Base-by-base conservation (phyloP, 495 filamentous ascomycete genomes). In the Penicillium nucicola region DNA sequence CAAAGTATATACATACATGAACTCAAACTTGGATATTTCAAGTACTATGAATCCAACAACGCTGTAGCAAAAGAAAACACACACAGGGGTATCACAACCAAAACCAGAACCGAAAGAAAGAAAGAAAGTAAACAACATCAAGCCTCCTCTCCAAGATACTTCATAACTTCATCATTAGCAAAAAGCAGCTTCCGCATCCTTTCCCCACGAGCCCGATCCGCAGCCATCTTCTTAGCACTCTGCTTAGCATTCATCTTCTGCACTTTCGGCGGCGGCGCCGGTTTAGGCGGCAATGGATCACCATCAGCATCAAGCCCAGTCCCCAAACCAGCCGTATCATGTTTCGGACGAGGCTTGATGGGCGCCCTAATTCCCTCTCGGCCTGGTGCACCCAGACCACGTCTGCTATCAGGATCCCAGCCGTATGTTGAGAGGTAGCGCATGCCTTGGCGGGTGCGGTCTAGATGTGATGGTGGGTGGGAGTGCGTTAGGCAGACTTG, bases 331-430 rank as follows among this genome's bases (percentile, higher is more conserved):
- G 85, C 70, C 11, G 79, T 89, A 65, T 91, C 84, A 50, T 82
- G 78, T 68, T 95, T 96, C 32, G 77, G 68, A 48, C 78, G 83
- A 6, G 78, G 70, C 57, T 91, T 92, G 51, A 97, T 66, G 0
- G 92, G 92, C 53, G 80, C 83, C 41, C 81, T 72, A 23, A 88
- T 86, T 3, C 92, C 92, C 61, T 92, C 81, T 6, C 72, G 68
- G 1, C 87, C 84, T 1, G 64, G 53, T 15, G 76, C 77, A 0
- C 92, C 92, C 0, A 97, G 77, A 0, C 92, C 92, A 5, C 70
- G 58, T 18, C 89, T 70, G 31, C 81, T 77, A 68, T 97, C 91
- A 0, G 88, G 90, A 64, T 96, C 88, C 88, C 89, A 97, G 32
- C 92, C 92, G 54, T 90, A 84, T 1, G 83, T 76, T 25, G 84